Evolutionary conservation across 257 asterid genomes (phyloP), one percentile per base, ranked within the genome.

Genomic region (Pogostemon cablin): DNA sequence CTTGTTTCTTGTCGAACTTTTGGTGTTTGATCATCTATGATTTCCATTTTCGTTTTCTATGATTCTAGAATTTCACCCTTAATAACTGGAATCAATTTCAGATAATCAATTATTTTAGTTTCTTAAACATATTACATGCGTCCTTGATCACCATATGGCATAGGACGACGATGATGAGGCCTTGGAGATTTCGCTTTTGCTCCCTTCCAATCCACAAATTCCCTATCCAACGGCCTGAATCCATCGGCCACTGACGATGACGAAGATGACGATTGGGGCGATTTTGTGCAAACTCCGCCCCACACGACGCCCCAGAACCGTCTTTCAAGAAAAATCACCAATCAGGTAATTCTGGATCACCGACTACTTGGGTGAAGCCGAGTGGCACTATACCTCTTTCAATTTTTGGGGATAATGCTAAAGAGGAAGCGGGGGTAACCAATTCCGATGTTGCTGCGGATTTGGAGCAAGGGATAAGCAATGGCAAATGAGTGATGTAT

Each of bases 131-230:
- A 39, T 62, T 53, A 63, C 60, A 74, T n/a, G 72, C 83, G 77
- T 78, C 83, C 77, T 78, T 69, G 17, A 15, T 15, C 83, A 55
- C 61, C 78, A 5, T 20, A 86, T 84, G 96, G 92, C 90, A 85
- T 90, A 82, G 76, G 90, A 81, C 81, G 92, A 83, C 71, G 84
- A 85, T 35, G 90, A 83, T 54, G 90, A 80, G 32, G 74, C 79
- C 76, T 90, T 88, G 97, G 96, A 44, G 96, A 79, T 40, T 90
- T 90, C 86, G 79, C 90, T 35, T 90, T 81, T 74, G 89, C 95
- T 9, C 62, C 89, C 37, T 81, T 77, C 49, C 78, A 74, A 55
- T 42, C 80, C 56, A 63, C 80, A 56, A 55, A 79, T 67, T 78
- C 83, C 62, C 72, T 50, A 42, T 73, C 63, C 72, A 74, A 50